Evolutionary conservation across 1,284 basidiomycete genomes (phyloP).

Genomic region (Ustilago nuda): DNA sequence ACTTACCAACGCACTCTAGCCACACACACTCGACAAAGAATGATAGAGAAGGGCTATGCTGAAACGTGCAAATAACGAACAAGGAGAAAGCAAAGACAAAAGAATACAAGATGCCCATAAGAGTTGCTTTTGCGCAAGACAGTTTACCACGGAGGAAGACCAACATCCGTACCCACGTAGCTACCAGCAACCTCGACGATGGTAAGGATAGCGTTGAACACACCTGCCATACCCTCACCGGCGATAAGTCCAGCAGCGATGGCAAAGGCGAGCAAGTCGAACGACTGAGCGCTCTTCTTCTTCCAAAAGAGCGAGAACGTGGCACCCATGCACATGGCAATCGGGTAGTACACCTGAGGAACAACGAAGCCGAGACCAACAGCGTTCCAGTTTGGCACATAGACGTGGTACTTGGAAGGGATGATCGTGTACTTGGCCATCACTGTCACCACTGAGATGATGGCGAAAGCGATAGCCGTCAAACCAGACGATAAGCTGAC

Average conservation of each 20-base stretch:
- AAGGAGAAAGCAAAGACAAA: neutral
- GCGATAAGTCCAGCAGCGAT: slow-evolving; percentile 76
- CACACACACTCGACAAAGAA: neutral
- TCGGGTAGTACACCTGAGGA: slow-evolving; percentile 61
- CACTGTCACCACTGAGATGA: slow-evolving; percentile 73
- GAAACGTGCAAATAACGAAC: neutral
- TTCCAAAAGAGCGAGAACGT: slow-evolving; percentile 72
- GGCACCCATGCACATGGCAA: slow-evolving; percentile 66
- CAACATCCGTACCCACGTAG: slow-evolving; percentile 43
- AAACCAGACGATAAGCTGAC: slow-evolving; percentile 71
- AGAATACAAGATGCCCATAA: slow-evolving; percentile 22
- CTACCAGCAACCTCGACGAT: slow-evolving; percentile 54
- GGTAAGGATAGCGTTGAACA: slow-evolving; percentile 73
- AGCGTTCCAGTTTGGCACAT: slow-evolving; percentile 78
- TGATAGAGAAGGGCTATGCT: slow-evolving; percentile 23
- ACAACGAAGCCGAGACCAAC: slow-evolving; percentile 75
- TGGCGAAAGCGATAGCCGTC: slow-evolving; percentile 75
- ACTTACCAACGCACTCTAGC: neutral
- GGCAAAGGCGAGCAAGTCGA: slow-evolving; percentile 75
- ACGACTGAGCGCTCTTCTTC: slow-evolving; percentile 70
- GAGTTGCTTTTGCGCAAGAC: slow-evolving; percentile 1
- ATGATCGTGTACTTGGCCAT: slow-evolving; percentile 74
- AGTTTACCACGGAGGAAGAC: slow-evolving; percentile 54
- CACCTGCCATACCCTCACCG: slow-evolving; percentile 78
- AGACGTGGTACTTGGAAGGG: slow-evolving; percentile 74